Conservation (phyloP, 306 rosid species). For the Cyclanthera cordifolia region DNA sequence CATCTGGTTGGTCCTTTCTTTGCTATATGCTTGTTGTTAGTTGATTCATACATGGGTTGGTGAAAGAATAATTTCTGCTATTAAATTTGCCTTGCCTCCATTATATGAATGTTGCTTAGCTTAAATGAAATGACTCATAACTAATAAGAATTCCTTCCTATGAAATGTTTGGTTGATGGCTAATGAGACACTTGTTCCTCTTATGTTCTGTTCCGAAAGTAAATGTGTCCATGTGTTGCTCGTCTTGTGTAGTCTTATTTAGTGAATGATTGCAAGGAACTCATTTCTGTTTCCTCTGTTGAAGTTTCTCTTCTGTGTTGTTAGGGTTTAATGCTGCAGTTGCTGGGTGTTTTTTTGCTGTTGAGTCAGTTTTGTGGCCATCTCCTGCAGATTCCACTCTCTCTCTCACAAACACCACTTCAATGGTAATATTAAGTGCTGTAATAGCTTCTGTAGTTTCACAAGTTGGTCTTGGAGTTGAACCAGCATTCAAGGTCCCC, state of each 20-base stretch:
- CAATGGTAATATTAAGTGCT: constrained; percentile 87
- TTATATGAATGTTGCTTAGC: background rate
- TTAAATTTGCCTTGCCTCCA: background rate
- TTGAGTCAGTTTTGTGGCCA: constrained; percentile 86
- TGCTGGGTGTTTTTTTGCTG: constrained; percentile 86
- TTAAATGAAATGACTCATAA: background rate
- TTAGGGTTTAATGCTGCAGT: constrained; percentile 92
- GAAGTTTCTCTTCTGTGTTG: constrained; percentile 11
- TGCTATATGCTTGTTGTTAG: background rate
- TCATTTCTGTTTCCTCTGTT: background rate
- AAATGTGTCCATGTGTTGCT: background rate
- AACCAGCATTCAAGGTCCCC: constrained; percentile 83
- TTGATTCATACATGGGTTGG: background rate
- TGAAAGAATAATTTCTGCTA: background rate
- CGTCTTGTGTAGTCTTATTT: background rate
- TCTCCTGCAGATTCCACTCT: constrained; percentile 48
- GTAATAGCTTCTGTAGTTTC: constrained; percentile 81
- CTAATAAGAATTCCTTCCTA: background rate
- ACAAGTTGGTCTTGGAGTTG: constrained; percentile 71
- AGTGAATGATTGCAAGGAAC: background rate
- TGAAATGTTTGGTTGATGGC: background rate
- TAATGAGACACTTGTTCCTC: background rate
- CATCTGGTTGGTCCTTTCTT: constrained; percentile 41
- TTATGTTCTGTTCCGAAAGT: background rate
- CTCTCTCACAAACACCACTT: constrained; percentile 68